Evolutionary conservation across 768 basidiomycete genomes (phyloP).

Genomic region (Naganishia onofrii): DNA sequence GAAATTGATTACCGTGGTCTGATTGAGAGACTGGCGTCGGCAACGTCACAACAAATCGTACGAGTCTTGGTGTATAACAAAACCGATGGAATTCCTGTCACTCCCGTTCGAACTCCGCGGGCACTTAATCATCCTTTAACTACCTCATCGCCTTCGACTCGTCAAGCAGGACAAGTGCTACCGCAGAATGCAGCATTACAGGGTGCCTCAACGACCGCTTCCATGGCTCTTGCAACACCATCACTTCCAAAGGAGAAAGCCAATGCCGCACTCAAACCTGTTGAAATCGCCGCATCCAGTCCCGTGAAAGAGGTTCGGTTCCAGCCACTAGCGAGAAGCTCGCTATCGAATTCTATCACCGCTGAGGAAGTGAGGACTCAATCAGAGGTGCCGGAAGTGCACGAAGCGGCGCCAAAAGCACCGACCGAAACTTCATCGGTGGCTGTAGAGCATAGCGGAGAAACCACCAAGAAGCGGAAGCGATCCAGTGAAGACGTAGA

Average conservation of each 20-base stretch:
- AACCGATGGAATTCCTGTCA: conserved; percentile 13
- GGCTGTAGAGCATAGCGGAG: not conserved
- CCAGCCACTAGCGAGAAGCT: conserved; percentile 2
- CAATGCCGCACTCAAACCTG: not conserved
- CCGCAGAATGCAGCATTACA: not conserved
- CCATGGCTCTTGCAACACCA: not conserved
- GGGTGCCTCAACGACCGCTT: not conserved
- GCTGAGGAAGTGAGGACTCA: conserved; percentile 10
- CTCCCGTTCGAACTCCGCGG: not conserved
- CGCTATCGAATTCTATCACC: conserved; percentile 6
- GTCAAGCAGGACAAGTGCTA: not conserved
- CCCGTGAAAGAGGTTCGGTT: not conserved
- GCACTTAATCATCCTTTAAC: not conserved
- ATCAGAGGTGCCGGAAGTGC: not conserved
- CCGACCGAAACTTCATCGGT: not conserved
- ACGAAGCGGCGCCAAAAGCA: not conserved
- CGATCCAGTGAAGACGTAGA: not conserved
- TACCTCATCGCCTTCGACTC: not conserved
- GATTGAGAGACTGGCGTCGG: not conserved
- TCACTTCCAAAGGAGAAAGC: not conserved
- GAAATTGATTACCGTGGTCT: conserved; percentile 18
- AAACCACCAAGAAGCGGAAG: not conserved
- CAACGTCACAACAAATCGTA: conserved; percentile 2
- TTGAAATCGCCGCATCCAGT: not conserved
- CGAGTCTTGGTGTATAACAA: conserved; percentile 12